Evolutionary conservation across 176 grass and related monocot genomes (phyloP).

Genomic region (Eragrostis curvula): DNA sequence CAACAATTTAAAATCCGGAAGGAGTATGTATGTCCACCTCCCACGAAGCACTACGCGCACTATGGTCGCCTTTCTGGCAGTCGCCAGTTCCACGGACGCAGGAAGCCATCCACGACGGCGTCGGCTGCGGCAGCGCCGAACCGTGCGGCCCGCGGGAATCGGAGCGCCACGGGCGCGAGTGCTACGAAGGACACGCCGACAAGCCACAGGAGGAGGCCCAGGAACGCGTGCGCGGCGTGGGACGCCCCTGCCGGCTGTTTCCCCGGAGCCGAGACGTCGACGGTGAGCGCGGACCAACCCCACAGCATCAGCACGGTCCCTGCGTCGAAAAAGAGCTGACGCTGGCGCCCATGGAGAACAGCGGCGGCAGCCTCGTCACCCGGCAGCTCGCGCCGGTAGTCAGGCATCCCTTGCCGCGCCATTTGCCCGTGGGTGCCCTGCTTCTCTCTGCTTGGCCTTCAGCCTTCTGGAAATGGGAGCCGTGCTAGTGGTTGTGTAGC

Average conservation of each 20-base stretch:
- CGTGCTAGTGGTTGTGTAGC: no score
- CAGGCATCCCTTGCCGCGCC: no score
- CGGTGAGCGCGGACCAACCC: neutral
- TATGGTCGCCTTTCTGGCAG: no score
- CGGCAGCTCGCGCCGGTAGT: no score
- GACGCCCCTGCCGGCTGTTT: neutral
- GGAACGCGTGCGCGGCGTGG: neutral
- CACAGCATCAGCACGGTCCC: slow-evolving; percentile 24
- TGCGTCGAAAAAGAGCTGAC: neutral
- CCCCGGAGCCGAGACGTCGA: neutral
- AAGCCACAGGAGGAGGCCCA: neutral
- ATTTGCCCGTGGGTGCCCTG: no score
- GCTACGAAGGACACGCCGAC: neutral
- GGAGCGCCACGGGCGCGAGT: neutral
- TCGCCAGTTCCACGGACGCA: neutral
- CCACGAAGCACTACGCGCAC: no score
- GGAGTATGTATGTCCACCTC: no score
- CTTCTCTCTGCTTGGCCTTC: no score
- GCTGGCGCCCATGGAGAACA: no score
- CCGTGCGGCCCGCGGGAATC: neutral
- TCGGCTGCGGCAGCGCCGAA: neutral
- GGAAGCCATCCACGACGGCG: neutral
- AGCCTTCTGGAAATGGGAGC: no score
- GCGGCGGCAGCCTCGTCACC: no score
- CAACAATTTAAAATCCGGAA: no score